Evolutionary conservation across 2,329 filamentous ascomycete genomes (phyloP).

Genomic region (Beauveria scarabaeidicola): DNA sequence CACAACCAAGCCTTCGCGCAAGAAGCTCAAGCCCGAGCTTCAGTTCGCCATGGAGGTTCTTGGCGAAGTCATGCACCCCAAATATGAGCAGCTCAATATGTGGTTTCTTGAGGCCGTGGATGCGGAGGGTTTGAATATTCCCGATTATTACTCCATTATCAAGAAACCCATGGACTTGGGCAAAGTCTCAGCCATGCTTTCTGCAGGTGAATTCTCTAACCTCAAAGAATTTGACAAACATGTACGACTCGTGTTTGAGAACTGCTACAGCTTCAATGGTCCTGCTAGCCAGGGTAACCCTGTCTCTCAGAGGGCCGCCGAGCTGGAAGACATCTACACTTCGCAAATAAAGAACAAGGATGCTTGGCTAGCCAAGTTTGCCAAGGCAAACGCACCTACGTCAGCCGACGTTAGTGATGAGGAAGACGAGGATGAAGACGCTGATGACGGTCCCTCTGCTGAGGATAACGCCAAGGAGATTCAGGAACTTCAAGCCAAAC

Average conservation of each 20-base stretch:
- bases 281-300: constrained; percentile 50
- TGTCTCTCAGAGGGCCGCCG: constrained; percentile 62
- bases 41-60: constrained; percentile 82
- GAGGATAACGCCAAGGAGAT: constrained; percentile 34
- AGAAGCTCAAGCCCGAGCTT: constrained; percentile 82
- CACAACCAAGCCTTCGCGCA: constrained; percentile 63
- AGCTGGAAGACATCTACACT: constrained; percentile 68
- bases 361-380: constrained; percentile 70
- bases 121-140: constrained; percentile 87
- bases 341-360: constrained; percentile 69
- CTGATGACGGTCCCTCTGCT: constrained; percentile 31
- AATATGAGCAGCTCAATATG: constrained; percentile 57
- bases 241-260: constrained; percentile 73
- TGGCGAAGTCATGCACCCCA: constrained; percentile 66
- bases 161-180: constrained; percentile 94
- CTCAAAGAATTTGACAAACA: constrained; percentile 82
- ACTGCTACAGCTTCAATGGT: constrained; percentile 86
- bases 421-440: constrained; percentile 65
- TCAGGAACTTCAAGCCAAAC: constrained; percentile 42
- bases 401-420: constrained; percentile 58
- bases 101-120: constrained; percentile 83
- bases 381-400: constrained; percentile 41
- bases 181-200: constrained; percentile 72
- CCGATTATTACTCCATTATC: constrained; percentile 85
- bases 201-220: constrained; percentile 68